phyloP scores from a whole-genome alignment of 164 flowering plant genomes.

The Liquidambar formosana region DNA sequence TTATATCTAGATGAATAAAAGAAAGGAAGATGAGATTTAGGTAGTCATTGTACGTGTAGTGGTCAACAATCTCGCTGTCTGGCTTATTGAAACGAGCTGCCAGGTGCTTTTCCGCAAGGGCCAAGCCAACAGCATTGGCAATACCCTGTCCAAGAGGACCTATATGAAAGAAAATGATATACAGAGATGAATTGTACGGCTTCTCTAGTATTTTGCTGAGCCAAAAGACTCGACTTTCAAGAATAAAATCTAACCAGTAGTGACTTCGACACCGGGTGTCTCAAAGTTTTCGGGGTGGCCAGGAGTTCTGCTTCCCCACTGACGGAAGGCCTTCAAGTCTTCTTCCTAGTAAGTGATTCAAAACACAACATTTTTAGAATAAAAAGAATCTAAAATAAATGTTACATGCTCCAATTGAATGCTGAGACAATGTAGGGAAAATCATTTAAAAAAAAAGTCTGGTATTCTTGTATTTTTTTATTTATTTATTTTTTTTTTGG shows the following conservation, averaged over 20 bases:
- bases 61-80: constrained; percentile 83
- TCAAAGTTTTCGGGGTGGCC: constrained; percentile 99
- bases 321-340: constrained; percentile 90
- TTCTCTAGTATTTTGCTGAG: background rate
- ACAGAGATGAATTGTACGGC: background rate
- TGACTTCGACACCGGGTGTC: constrained; percentile 98
- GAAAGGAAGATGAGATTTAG: background rate
- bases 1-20: background rate
- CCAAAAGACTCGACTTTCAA: background rate
- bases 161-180: constrained; percentile 18
- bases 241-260: constrained; percentile 71
- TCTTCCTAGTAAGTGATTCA: constrained; percentile 56
- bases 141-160: constrained; percentile 99
- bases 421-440: no score
- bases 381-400: background rate
- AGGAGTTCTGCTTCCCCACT: constrained; percentile 97
- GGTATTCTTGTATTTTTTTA: no score
- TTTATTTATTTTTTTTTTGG: no score
- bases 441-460: no score
- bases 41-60: constrained; percentile 72
- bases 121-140: constrained; percentile 96
- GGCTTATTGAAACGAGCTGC: constrained; percentile 97
- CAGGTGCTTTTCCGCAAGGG: constrained; percentile 96
- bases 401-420: background rate
- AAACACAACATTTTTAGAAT: background rate